Percentiles rank a stretch among this genome's conserved stretches.
Evolutionary conservation across 1,139 yeast genomes (phyloP).

Genomic region (Pichia norvegensis): DNA sequence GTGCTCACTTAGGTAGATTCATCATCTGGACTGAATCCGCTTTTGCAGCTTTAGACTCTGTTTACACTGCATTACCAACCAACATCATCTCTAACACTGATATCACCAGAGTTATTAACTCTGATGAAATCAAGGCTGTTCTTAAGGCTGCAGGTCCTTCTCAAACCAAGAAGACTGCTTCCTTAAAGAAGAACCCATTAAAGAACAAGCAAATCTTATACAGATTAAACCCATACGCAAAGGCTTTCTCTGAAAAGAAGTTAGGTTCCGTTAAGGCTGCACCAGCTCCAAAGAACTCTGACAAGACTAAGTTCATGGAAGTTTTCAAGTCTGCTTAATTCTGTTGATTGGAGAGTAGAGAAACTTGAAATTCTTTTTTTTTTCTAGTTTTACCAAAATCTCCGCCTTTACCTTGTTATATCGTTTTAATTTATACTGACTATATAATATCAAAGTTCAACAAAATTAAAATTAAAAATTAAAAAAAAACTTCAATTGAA

Average conservation of each 20-base stretch:
- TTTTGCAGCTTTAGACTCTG: conserved; percentile 90
- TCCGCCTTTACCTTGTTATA: too few relatives aligned
- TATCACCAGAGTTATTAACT: conserved; percentile 95
- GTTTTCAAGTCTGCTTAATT: conserved; percentile 42
- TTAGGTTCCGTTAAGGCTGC: conserved; percentile 80
- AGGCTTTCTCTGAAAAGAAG: conserved; percentile 89
- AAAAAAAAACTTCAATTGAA: too few relatives aligned
- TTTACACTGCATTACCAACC: conserved; percentile 95
- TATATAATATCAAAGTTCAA: too few relatives aligned
- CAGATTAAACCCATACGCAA: conserved; percentile 99
- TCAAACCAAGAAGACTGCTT: conserved; percentile 89
- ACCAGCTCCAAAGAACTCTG: conserved; percentile 43
- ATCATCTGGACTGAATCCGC: conserved; percentile 99
- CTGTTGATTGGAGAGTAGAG: background rate
- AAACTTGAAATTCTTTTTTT: too few relatives aligned
- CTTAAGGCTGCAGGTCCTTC: conserved; percentile 96
- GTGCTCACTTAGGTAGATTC: conserved; percentile 99
- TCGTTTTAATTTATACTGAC: too few relatives aligned
- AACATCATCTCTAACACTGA: conserved; percentile 95
- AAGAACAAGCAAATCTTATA: conserved; percentile 98
- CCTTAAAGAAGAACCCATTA: conserved; percentile 99
- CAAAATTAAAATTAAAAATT: too few relatives aligned
- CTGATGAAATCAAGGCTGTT: conserved; percentile 97
- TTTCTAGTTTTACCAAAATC: too few relatives aligned
- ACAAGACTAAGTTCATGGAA: conserved; percentile 63